These are phyloP conservation scores for Russula abietina DNA, from an alignment of 768 basidiomycete genomes.

Conservation along the genomic window DNA sequence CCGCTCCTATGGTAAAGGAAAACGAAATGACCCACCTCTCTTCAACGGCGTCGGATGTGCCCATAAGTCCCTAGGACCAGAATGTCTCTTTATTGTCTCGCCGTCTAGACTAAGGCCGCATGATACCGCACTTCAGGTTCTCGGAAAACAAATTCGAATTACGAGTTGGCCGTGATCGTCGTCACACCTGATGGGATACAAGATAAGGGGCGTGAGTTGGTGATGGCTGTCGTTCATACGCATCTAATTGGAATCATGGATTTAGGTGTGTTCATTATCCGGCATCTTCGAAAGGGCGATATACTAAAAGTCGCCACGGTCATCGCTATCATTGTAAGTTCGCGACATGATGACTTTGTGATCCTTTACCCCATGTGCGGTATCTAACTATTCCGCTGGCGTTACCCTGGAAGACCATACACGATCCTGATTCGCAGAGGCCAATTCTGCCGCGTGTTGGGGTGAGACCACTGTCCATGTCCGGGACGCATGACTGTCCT, in stretches of 20 bases:
- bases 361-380: background rate
- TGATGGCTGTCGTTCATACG: background rate
- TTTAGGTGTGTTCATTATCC: slow-evolving; percentile 1
- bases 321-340: slow-evolving; percentile 14
- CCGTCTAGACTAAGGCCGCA: slow-evolving; percentile 1
- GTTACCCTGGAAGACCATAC: background rate
- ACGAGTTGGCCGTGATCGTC: background rate
- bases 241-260: slow-evolving; percentile 7
- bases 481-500: slow-evolving; percentile 3
- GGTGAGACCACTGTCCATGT: slow-evolving; percentile 7
- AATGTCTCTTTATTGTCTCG: background rate
- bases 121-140: slow-evolving; percentile 1
- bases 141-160: slow-evolving; percentile 2
- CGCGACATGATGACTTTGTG: background rate
- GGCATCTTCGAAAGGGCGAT: background rate
- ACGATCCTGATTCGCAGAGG: background rate
- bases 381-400: too few species aligned
- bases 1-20: background rate
- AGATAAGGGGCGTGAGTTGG: background rate
- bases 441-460: slow-evolving; percentile 14
- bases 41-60: slow-evolving; percentile 14
- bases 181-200: slow-evolving; percentile 10
- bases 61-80: background rate
- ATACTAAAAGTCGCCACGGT: slow-evolving; percentile 18
- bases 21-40: slow-evolving; percentile 1